Percentiles rank a stretch among this genome's conserved stretches.
These are phyloP conservation scores for Panaeolus papilionaceus DNA, from an alignment of 768 basidiomycete genomes.

Conservation along the genomic window DNA sequence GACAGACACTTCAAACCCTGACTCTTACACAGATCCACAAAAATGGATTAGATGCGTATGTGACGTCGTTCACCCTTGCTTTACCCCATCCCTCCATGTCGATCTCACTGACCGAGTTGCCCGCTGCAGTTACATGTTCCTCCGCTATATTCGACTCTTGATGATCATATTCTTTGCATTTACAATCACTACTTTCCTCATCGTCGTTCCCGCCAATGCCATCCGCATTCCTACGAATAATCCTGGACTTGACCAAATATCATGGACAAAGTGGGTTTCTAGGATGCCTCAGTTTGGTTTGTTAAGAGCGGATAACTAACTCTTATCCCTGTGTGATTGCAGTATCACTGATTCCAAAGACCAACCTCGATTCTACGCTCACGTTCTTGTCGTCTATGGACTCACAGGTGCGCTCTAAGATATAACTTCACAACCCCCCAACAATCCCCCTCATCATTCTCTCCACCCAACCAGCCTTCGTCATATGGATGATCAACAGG, in stretches of 20 bases:
- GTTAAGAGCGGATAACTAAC: too few relatives aligned
- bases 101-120: conserved; percentile 5
- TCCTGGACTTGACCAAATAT: conserved; percentile 49
- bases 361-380: conserved; percentile 58
- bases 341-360: conserved; percentile 43
- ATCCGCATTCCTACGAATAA: conserved; percentile 43
- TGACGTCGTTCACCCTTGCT: conserved; percentile 42
- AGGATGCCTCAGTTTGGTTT: too few relatives aligned
- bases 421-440: background rate
- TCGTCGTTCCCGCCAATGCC: conserved; percentile 64
- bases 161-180: conserved; percentile 60
- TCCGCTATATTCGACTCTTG: conserved; percentile 68
- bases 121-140: conserved; percentile 53
- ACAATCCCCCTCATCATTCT: conserved; percentile 11
- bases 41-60: conserved; percentile 67
- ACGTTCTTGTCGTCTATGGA: conserved; percentile 58
- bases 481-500: conserved; percentile 61
- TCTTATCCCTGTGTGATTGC: background rate
- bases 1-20: background rate
- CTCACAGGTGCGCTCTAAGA: conserved; percentile 48
- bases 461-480: conserved; percentile 49
- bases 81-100: conserved; percentile 23
- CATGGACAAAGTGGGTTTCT: conserved; percentile 57
- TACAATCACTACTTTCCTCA: conserved; percentile 65
- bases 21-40: conserved; percentile 49